These are phyloP conservation scores for Hexamita inflata DNA, from an alignment of 208 protist species.

Conservation along the genomic window DNA sequence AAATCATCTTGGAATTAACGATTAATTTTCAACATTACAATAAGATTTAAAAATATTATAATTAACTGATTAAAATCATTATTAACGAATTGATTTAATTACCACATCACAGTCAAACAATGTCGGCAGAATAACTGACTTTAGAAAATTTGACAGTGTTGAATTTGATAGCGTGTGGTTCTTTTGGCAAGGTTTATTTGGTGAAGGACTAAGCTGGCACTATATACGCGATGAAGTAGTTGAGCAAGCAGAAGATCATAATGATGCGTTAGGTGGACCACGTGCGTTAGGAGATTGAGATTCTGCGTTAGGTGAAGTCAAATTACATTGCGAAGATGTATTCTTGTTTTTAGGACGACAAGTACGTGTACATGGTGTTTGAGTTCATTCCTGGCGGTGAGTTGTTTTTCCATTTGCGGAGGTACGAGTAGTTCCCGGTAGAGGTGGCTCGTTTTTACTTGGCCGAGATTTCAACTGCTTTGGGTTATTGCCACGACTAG, in stretches of 20 bases:
- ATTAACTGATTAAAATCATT: too few relatives aligned
- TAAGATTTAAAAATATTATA: too few relatives aligned
- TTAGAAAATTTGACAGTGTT: too few relatives aligned
- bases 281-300: constrained; percentile 38
- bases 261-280: constrained; percentile 42
- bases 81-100: too few relatives aligned
- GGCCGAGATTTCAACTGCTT: constrained; percentile 48
- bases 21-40: too few relatives aligned
- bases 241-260: constrained; percentile 50
- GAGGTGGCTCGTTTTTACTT: constrained; percentile 40
- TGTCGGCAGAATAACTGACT: too few relatives aligned
- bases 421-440: constrained; percentile 9
- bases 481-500: constrained; percentile 60
- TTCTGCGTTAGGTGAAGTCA: constrained; percentile 41
- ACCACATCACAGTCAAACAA: too few relatives aligned
- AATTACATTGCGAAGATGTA: constrained; percentile 52
- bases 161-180: too few relatives aligned
- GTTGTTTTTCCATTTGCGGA: constrained; percentile 50
- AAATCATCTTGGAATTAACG: too few relatives aligned
- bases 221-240: constrained; percentile 59
- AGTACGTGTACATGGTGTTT: constrained; percentile 52
- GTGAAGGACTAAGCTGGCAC: too few relatives aligned
- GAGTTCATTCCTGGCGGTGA: constrained; percentile 57
- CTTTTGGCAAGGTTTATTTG: too few relatives aligned
- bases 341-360: constrained; percentile 52